Base-by-base conservation (phyloP, 2,329 filamentous ascomycete genomes). In the Aspergillus sp. region DNA sequence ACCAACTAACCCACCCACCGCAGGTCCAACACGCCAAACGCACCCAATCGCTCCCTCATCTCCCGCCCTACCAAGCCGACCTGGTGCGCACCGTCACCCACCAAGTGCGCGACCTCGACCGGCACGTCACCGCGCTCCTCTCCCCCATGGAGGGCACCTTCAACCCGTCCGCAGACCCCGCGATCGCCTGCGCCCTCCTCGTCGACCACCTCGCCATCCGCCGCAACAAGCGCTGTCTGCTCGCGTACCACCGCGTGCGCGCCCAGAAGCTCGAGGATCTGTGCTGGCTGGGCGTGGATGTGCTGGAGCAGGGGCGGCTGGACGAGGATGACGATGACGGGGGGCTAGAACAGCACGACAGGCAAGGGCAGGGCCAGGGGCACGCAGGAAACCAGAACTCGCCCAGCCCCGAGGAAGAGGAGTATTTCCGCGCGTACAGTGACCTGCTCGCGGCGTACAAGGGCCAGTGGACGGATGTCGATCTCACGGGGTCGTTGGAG, bases 381-480 rank as follows among this genome's bases (percentile, higher is more conserved):
- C 7, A 32, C 34, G 28, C 33, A 41, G 34, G 56, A 32, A 41
- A 40, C 25, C 58, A 78, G 37, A 89, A 80, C 65, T 89, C 83
- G 50, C 66, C 96, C 37, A 94, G 86, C 49, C 88, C 91, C 0
- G 89, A 96, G 56, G 91, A 98, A 58, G 88, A 95, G 58, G 91
- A 96, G 49, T 98, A 95, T 53, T 83, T 94, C 36, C 74, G 89
- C 39, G 81, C 88, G 52, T 98, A 95, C 54, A 80, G 82, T 43
- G 88, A 98, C 51, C 68, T 98, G 44, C 66, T 98, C 34, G 86
- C 89, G n/a, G 85, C 86, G 2, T 95, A 93, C 62, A 98, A 98
- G 58, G 91, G 91, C 1, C 86, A 94, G 52, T 98, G 89, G 89
- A 96, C 89, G 13, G 91, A 98, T 56, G 82, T 98, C 45, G 91